These are phyloP conservation scores for Sugiyamaella novakii DNA, from an alignment of 1,139 yeast species.

Conservation along the genomic window DNA sequence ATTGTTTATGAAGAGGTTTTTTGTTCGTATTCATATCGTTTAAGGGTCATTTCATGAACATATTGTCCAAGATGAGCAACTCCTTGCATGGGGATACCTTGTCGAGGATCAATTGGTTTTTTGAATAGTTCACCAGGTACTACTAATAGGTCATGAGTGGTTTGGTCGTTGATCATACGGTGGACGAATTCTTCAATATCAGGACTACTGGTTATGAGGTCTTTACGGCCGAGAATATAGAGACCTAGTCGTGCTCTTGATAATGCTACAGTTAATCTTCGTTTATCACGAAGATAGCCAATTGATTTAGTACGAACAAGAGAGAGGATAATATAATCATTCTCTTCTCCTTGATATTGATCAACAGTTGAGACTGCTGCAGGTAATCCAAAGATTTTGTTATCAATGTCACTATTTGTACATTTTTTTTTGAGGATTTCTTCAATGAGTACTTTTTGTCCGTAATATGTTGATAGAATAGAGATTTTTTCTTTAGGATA, in stretches of 20 bases:
- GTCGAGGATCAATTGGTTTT: slow-evolving; percentile 23
- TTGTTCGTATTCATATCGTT: slow-evolving; percentile 28
- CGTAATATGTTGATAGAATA: slow-evolving; percentile 48
- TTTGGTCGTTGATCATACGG: slow-evolving; percentile 23
- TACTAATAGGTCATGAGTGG: slow-evolving; percentile 36
- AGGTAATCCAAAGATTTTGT: slow-evolving; percentile 40
- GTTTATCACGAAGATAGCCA: slow-evolving; percentile 35
- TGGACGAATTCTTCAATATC: slow-evolving; percentile 26
- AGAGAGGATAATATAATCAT: slow-evolving; percentile 42
- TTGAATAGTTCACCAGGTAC: slow-evolving; percentile 43
- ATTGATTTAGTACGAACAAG: slow-evolving; percentile 33
- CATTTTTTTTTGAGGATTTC: slow-evolving; percentile 39
- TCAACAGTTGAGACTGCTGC: slow-evolving; percentile 34
- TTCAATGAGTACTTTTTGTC: slow-evolving; percentile 43
- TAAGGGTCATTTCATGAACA: slow-evolving; percentile 43
- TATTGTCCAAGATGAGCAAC: slow-evolving; percentile 45
- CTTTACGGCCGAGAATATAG: slow-evolving; percentile 41
- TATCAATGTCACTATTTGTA: slow-evolving; percentile 21
- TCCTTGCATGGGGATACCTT: slow-evolving; percentile 38
- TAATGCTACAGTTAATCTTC: slow-evolving; percentile 37
- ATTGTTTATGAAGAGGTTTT: neutral
- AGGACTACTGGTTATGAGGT: slow-evolving; percentile 26
- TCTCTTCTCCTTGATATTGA: slow-evolving; percentile 36
- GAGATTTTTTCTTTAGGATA: slow-evolving; percentile 48
- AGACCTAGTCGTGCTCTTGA: slow-evolving; percentile 43